phyloP scores from a whole-genome alignment of 2,329 filamentous ascomycete genomes.

The Penicillium sp. region DNA sequence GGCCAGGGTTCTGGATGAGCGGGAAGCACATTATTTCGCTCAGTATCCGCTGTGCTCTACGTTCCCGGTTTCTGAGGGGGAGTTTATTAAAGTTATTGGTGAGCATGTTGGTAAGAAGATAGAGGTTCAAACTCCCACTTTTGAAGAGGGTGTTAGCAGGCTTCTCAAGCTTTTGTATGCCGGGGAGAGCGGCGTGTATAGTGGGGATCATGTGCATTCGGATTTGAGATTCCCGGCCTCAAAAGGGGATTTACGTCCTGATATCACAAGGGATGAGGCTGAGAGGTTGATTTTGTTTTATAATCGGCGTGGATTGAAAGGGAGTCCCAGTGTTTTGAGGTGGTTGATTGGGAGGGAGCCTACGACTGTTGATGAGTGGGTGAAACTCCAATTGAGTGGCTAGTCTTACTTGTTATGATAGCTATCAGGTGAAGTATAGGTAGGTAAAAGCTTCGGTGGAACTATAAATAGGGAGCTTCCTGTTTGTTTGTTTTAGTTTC shows the following conservation, averaged over 20 bases:
- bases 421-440: neutral
- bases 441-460: neutral
- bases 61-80: neutral
- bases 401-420: neutral
- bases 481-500: neutral
- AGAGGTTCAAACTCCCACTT: neutral
- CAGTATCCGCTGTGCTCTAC: constrained; percentile 1
- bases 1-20: neutral
- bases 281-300: neutral
- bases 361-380: neutral
- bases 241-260: neutral
- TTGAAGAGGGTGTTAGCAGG: neutral
- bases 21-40: neutral
- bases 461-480: neutral
- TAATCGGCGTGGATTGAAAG: neutral
- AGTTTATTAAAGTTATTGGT: neutral
- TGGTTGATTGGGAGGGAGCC: neutral
- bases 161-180: neutral
- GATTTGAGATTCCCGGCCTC: neutral
- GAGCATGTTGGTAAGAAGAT: neutral
- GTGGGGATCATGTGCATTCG: neutral
- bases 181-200: neutral
- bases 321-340: neutral
- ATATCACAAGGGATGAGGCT: neutral
- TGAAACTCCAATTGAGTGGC: neutral